phyloP scores from a whole-genome alignment of 805 yeast species.

The Starmerella sirachaensis region DNA sequence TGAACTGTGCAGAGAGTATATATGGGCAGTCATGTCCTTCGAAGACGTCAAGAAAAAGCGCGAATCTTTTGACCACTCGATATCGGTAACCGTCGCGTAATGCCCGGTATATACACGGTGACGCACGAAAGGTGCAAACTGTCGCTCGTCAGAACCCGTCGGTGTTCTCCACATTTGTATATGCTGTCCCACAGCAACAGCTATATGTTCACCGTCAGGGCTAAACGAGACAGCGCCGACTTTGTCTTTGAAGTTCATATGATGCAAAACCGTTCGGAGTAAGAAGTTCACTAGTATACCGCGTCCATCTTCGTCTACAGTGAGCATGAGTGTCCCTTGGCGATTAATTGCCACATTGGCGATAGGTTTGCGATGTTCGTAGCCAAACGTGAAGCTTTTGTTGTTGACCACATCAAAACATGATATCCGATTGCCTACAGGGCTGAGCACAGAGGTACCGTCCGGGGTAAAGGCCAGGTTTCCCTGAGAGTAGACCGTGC shows the following conservation, averaged over 20 bases:
- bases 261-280: conserved; percentile 76
- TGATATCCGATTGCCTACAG: conserved; percentile 88
- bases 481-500: conserved; percentile 93
- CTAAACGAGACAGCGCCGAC: conserved; percentile 71
- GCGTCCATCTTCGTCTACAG: conserved; percentile 85
- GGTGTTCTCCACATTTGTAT: conserved; percentile 94
- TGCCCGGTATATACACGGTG: conserved; percentile 89
- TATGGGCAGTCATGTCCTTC: conserved; percentile 77
- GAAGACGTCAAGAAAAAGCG: conserved; percentile 77
- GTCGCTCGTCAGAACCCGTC: conserved; percentile 63
- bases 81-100: conserved; percentile 61
- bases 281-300: conserved; percentile 81
- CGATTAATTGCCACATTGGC: conserved; percentile 67
- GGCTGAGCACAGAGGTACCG: conserved; percentile 72
- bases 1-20: conserved; percentile 61
- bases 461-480: conserved; percentile 74
- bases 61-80: conserved; percentile 86
- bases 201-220: conserved; percentile 79
- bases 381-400: conserved; percentile 76
- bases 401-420: conserved; percentile 78
- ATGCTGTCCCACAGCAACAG: conserved; percentile 69
- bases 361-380: conserved; percentile 83
- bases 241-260: conserved; percentile 78
- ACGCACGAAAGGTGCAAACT: conserved; percentile 91
- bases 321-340: conserved; percentile 65